A percentile compares a stretch with the other conserved stretches of the same genome.
Evolutionary conservation across 306 rosid species (phyloP).

Genomic region (Trifolium repens): DNA sequence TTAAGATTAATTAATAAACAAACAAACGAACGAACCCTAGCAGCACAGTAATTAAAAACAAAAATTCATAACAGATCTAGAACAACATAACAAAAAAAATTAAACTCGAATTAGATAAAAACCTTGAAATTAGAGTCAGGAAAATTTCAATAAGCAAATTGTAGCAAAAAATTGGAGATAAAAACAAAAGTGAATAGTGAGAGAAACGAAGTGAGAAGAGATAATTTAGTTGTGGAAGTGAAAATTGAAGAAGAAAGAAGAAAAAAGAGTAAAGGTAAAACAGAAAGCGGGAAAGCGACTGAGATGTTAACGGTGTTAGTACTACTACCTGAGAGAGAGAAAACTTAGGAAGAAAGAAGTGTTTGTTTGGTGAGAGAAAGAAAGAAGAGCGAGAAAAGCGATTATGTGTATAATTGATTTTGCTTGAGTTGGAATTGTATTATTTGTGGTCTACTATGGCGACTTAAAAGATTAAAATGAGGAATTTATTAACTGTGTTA

Average conservation of each 20-base stretch:
- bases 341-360: conserved; percentile 10
- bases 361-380: conserved; percentile 47
- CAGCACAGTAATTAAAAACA: conserved; percentile 11
- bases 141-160: conserved; percentile 19
- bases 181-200: not conserved
- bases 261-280: conserved; percentile 13
- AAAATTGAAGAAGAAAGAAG: conserved; percentile 7
- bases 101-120: conserved; percentile 37
- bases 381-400: conserved; percentile 26
- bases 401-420: conserved; percentile 26
- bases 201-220: conserved; percentile 21
- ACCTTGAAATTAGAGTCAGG: not conserved
- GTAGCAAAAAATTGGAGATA: not conserved
- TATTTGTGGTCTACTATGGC: conserved; percentile 59
- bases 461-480: conserved; percentile 35
- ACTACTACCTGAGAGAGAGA: conserved; percentile 37
- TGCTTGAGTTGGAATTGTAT: not conserved
- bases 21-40: conserved; percentile 50
- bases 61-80: conserved; percentile 50
- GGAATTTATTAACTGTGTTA: conserved; percentile 38
- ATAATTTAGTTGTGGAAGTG: conserved; percentile 6
- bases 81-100: conserved; percentile 30
- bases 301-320: conserved; percentile 12
- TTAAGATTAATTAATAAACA: not conserved
- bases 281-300: conserved; percentile 40